Conservation (phyloP, 2,329 filamentous ascomycete species). For the Pseudocercospora musae region DNA sequence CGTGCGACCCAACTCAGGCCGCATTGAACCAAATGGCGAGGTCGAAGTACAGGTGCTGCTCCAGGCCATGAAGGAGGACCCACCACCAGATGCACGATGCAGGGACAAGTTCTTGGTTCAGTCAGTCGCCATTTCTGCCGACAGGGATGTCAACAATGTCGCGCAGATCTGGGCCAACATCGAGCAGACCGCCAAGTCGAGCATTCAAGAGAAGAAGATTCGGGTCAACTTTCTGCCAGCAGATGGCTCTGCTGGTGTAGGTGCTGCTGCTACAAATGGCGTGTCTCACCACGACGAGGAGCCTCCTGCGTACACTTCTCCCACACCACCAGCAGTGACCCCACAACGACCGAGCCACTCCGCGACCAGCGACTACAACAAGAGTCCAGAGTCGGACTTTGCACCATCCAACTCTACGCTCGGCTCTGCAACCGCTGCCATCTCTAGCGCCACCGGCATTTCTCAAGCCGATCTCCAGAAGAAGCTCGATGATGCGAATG, state of each 20-base stretch:
- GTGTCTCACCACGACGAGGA: constrained; percentile 34
- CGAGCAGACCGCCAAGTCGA: constrained; percentile 69
- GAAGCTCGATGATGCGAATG: constrained; percentile 72
- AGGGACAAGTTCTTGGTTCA: constrained; percentile 98
- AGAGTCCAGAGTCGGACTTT: constrained; percentile 35
- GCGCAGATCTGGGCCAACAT: constrained; percentile 74
- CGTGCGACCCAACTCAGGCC: constrained; percentile 92
- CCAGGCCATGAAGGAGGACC: constrained; percentile 97
- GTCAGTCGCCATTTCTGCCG: constrained; percentile 76
- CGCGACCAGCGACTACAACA: constrained; percentile 32
- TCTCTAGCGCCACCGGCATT: constrained; percentile 50
- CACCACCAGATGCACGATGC: constrained; percentile 80
- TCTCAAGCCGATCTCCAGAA: constrained; percentile 63
- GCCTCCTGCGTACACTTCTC: constrained; percentile 56
- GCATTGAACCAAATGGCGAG: constrained; percentile 83
- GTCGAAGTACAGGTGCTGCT: constrained; percentile 97
- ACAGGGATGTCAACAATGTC: constrained; percentile 80
- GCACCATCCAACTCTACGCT: constrained; percentile 36
- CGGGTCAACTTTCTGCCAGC: constrained; percentile 79
- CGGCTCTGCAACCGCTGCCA: constrained; percentile 40
- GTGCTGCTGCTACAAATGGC: constrained; percentile 27
- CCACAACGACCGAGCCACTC: constrained; percentile 37
- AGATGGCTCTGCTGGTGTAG: constrained; percentile 43
- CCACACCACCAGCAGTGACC: constrained; percentile 50
- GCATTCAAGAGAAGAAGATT: constrained; percentile 92